Evolutionary conservation across 2,329 filamentous ascomycete genomes (phyloP).

Genomic region (Taxawa tesnikishii): DNA sequence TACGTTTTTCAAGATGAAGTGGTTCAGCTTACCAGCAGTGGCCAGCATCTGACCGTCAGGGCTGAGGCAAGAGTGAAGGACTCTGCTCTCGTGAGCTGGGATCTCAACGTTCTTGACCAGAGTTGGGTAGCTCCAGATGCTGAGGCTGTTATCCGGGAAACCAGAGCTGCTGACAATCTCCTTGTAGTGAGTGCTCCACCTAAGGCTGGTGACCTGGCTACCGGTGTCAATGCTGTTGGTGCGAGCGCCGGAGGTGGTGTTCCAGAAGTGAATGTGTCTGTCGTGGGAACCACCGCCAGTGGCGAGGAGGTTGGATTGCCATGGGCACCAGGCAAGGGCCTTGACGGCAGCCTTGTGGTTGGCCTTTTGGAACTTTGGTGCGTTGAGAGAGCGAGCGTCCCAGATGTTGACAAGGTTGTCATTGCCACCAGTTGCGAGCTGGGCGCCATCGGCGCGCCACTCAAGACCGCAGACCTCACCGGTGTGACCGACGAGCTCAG

Average conservation of each 20-base stretch:
- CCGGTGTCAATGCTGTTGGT: constrained; percentile 99
- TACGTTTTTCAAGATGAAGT: neutral
- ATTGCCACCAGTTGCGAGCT: constrained; percentile 94
- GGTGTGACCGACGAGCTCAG: constrained; percentile 92
- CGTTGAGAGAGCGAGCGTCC: constrained; percentile 85
- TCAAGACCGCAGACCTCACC: constrained; percentile 97
- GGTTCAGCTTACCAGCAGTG: constrained; percentile 57
- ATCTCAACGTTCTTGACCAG: constrained; percentile 97
- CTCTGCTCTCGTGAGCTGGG: constrained; percentile 89
- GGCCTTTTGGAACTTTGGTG: constrained; percentile 98
- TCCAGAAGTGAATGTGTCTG: constrained; percentile 99
- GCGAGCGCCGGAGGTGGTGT: constrained; percentile 90
- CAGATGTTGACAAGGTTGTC: constrained; percentile 99
- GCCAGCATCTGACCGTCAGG: constrained; percentile 97
- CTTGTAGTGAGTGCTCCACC: constrained; percentile 94
- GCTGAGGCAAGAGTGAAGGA: constrained; percentile 92
- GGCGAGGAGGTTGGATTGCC: constrained; percentile 93
- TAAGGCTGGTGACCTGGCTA: constrained; percentile 89
- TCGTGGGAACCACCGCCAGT: constrained; percentile 95
- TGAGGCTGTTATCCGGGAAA: constrained; percentile 97
- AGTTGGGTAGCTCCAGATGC: constrained; percentile 98
- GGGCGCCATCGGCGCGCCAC: constrained; percentile 91
- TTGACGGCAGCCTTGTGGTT: constrained; percentile 99
- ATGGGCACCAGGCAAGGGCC: constrained; percentile 96
- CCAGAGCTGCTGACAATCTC: constrained; percentile 96